Conservation (phyloP, 106 monocot genomes). For the Allium fistulosum region DNA sequence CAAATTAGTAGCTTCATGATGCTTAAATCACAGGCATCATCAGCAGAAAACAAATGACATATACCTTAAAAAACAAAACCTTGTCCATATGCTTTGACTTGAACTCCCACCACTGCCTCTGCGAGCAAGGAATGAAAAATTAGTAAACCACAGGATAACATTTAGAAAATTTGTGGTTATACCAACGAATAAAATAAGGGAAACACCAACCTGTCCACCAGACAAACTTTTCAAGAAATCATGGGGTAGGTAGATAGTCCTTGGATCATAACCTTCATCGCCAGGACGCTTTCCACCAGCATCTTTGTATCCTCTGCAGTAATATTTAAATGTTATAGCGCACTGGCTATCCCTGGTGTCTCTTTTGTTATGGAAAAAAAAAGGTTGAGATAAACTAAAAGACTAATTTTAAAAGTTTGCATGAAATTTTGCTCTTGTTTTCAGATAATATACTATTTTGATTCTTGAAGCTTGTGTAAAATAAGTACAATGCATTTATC, state of each 20-base stretch:
- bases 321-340: slow-evolving; percentile 7
- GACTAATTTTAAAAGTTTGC: neutral
- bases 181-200: neutral
- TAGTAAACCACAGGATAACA: slow-evolving; percentile 3
- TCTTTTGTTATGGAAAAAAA: neutral
- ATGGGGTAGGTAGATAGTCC: slow-evolving; percentile 76
- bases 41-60: neutral
- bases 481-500: neutral
- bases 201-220: slow-evolving; percentile 67
- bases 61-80: slow-evolving; percentile 94
- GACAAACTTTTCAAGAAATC: slow-evolving; percentile 82
- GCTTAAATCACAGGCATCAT: neutral
- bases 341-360: neutral
- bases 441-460: neutral
- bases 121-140: slow-evolving; percentile 3
- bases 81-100: slow-evolving; percentile 98
- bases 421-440: neutral
- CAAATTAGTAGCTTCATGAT: neutral
- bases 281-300: slow-evolving; percentile 53
- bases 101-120: slow-evolving; percentile 99
- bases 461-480: neutral
- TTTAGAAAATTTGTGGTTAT: too few relatives aligned
- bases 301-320: slow-evolving; percentile 66
- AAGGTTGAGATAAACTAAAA: neutral
- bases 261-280: slow-evolving; percentile 67